Evolutionary conservation across 139 green algal genomes (phyloP).

Genomic region (Eudorina sp.): DNA sequence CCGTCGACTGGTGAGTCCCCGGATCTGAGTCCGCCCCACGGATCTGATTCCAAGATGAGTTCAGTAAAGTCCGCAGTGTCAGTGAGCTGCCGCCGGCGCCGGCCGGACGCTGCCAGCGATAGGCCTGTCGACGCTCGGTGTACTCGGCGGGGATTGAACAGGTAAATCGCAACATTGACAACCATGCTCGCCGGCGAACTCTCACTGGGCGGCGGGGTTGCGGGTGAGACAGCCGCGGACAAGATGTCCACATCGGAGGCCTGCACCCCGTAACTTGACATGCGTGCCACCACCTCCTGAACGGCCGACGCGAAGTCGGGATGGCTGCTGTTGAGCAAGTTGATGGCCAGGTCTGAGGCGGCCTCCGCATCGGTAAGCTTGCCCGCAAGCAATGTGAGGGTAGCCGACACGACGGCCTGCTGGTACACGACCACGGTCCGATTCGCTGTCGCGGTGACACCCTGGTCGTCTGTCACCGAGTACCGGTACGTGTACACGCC

Average conservation of each 20-base stretch:
- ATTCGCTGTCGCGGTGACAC: background rate
- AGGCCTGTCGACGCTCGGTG: background rate
- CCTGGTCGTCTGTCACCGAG: slow-evolving; percentile 27
- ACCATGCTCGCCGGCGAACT: slow-evolving; percentile 2
- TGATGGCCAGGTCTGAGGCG: background rate
- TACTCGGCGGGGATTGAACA: slow-evolving; percentile 30
- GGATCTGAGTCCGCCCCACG: no score
- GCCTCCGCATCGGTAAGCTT: slow-evolving; percentile 8
- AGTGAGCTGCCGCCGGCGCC: background rate
- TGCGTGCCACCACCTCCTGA: background rate
- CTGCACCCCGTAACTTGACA: slow-evolving; percentile 10
- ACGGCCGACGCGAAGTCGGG: background rate
- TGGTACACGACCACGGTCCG: slow-evolving; percentile 48
- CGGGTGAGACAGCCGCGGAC: background rate
- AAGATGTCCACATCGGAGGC: slow-evolving; percentile 25
- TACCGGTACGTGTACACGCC: slow-evolving; percentile 49
- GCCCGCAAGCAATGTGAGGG: background rate
- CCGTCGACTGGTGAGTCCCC: no score
- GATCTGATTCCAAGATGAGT: no score
- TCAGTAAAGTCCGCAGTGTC: no score
- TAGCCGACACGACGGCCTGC: background rate
- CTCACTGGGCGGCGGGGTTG: background rate
- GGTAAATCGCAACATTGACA: background rate
- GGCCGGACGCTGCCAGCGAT: background rate
- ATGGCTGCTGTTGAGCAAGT: slow-evolving; percentile 41